These are phyloP conservation scores for Melaleuca quinquenervia DNA, from an alignment of 345 rosid species.

Conservation along the genomic window DNA sequence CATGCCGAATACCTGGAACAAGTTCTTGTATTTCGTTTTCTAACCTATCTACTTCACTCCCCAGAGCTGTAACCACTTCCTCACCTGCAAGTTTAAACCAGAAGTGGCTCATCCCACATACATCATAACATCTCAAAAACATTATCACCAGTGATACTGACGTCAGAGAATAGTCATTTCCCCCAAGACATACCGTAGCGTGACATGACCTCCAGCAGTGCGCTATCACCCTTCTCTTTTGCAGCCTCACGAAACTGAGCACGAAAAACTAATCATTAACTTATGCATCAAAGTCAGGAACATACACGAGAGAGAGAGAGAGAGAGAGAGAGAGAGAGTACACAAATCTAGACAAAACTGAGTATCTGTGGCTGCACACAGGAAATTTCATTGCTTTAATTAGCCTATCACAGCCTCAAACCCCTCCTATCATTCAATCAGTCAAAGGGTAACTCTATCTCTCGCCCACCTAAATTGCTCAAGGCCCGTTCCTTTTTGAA, in stretches of 20 bases:
- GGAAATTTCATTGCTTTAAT: neutral
- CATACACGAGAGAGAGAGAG: neutral
- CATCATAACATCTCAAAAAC: neutral
- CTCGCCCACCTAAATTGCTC: neutral
- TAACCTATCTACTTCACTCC: conserved; percentile 94
- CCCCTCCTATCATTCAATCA: neutral
- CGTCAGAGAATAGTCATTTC: neutral
- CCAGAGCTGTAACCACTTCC: conserved; percentile 95
- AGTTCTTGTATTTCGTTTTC: conserved; percentile 92
- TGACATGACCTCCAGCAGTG: conserved; percentile 72
- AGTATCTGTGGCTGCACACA: neutral
- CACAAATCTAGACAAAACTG: neutral
- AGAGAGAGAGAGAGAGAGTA: neutral
- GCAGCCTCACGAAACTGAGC: conserved; percentile 68
- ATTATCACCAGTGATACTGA: neutral
- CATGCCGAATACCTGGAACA: conserved; percentile 94
- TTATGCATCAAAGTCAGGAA: neutral
- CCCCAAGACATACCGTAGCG: conserved; percentile 47
- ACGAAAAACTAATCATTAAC: neutral
- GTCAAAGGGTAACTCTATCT: neutral
- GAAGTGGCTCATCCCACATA: neutral
- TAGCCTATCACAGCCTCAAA: neutral
- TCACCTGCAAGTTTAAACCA: conserved; percentile 44
- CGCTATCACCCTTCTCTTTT: conserved; percentile 47
- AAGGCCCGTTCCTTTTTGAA: neutral